These are phyloP conservation scores for Pyrenochaeta sp. DNA, from an alignment of 2,329 filamentous ascomycete species.

Conservation along the genomic window DNA sequence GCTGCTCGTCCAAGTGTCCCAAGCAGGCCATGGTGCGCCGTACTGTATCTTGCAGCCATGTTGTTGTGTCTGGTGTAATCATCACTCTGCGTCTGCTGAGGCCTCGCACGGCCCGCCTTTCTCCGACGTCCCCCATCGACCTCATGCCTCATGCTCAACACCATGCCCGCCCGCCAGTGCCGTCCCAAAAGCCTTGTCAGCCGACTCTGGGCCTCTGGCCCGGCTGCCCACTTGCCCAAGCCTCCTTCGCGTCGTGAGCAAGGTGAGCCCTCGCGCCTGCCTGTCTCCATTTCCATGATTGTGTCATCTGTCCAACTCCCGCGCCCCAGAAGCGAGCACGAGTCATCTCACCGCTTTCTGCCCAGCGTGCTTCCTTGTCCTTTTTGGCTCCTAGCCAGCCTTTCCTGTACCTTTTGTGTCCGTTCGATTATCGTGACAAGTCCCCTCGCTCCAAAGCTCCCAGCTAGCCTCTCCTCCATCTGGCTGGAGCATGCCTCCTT, in stretches of 20 bases:
- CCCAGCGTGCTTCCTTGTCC: slow-evolving; percentile 32
- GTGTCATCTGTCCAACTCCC: slow-evolving; percentile 46
- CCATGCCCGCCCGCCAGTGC: slow-evolving; percentile 20
- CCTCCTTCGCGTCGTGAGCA: slow-evolving; percentile 20
- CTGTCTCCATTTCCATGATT: slow-evolving; percentile 24
- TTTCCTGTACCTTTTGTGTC: slow-evolving; percentile 31
- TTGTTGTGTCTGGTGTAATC: slow-evolving; percentile 18
- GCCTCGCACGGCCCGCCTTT: slow-evolving; percentile 20
- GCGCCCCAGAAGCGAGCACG: slow-evolving; percentile 33
- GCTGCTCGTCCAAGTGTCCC: slow-evolving; percentile 4
- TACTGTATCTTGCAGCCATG: not conserved
- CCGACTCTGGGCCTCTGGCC: slow-evolving; percentile 35
- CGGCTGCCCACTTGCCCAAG: slow-evolving; percentile 15
- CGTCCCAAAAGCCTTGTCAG: slow-evolving; percentile 29
- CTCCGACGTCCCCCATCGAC: slow-evolving; percentile 12
- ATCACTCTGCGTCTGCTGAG: slow-evolving; percentile 25
- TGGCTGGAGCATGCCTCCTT: slow-evolving; percentile 30
- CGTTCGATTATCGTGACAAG: slow-evolving; percentile 40
- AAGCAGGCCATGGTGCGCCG: not conserved
- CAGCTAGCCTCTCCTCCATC: slow-evolving; percentile 26
- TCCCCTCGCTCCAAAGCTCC: slow-evolving; percentile 36
- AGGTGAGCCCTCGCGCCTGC: slow-evolving; percentile 28
- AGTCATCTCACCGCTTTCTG: slow-evolving; percentile 48
- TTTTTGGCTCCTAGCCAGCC: slow-evolving; percentile 19
- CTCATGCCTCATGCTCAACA: slow-evolving; percentile 16